Conservation (phyloP, 805 yeast genomes). For the Millerozyma acaciae region DNA sequence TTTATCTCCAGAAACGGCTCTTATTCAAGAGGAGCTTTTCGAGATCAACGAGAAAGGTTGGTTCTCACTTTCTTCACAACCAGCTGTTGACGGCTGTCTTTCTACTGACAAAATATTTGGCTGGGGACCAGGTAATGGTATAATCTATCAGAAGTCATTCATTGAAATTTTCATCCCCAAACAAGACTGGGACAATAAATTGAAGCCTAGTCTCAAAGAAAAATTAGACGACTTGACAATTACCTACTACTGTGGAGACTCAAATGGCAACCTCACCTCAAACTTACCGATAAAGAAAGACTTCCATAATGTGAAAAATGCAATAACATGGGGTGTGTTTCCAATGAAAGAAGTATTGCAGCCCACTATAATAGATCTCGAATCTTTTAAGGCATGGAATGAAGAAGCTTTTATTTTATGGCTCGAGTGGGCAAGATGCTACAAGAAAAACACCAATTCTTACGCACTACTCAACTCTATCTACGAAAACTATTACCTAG, state of each 20-base stretch:
- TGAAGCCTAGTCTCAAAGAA: conserved; percentile 49
- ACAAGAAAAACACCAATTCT: conserved; percentile 54
- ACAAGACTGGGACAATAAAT: conserved; percentile 56
- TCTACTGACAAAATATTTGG: conserved; percentile 89
- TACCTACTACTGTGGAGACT: conserved; percentile 74
- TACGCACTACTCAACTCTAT: conserved; percentile 58
- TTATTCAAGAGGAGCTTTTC: conserved; percentile 87
- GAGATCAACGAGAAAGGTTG: conserved; percentile 69
- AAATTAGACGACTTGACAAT: conserved; percentile 41
- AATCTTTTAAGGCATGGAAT: conserved; percentile 92
- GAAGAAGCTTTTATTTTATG: conserved; percentile 93
- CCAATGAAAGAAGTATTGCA: conserved; percentile 86
- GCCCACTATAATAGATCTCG: conserved; percentile 88
- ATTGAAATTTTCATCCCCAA: conserved; percentile 78
- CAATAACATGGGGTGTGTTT: conserved; percentile 98
- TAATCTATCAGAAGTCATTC: conserved; percentile 88
- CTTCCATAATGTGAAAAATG: conserved; percentile 50
- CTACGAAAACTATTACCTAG: conserved; percentile 63
- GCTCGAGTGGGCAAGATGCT: conserved; percentile 87
- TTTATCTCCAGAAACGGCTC: conserved; percentile 81
- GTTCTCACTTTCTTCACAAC: conserved; percentile 94
- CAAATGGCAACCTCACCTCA: conserved; percentile 53
- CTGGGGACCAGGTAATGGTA: conserved; percentile 94
- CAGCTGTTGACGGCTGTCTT: conserved; percentile 76
- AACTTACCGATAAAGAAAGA: conserved; percentile 46